Base-by-base conservation (phyloP, 148 eudicot species). In the Rhododendron vialii region DNA sequence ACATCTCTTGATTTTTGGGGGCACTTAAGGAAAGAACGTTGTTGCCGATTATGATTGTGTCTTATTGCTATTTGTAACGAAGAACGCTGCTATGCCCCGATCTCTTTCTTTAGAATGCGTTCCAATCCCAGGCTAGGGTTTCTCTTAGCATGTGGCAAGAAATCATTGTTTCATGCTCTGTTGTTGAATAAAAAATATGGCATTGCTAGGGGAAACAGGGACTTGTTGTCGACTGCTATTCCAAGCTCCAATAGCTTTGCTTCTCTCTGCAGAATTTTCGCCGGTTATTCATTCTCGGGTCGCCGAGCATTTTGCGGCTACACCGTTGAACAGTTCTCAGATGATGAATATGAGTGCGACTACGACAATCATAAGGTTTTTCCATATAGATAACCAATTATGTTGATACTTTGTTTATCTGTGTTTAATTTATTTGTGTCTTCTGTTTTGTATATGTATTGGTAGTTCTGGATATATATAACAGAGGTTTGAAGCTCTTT, bases 291-390 rank as follows among this genome's bases (percentile, higher is more conserved):
- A 5, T 71, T 83, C 5, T 47, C 36, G 17, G 85, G 76, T 1
- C 61, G 35, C 83, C 89, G 91, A 73, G 77, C 77, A 50, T 94
- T 89, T 85, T 92, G 89, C 43, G 90, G 92, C 6, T 90, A 88
- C 47, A 94, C 98, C 7, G 93, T 87, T 35, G 99, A 97, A 92
- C 99, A 94, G 92, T 97, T 95, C 89, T 97, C 99, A 0, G 99
- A 97, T 82, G 99, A 95, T 84, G 99, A 97, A 57, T 97, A 97
- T n/a, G 99, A 97, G 7, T 97, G 99, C 59, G 99, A 97, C 86
- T 92, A 90, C 88, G 99, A 97, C n/a, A 91, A 90, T 83, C 89
- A 97, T 47, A 78, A 92, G 92, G 98, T 97, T 89, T 77, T 77
- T 43, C 77, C 71, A 3, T 13, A 47, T n/a, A 13, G 2, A 7